Evolutionary conservation across 2,329 filamentous ascomycete species (phyloP).

Genomic region (Fusarium sp.): DNA sequence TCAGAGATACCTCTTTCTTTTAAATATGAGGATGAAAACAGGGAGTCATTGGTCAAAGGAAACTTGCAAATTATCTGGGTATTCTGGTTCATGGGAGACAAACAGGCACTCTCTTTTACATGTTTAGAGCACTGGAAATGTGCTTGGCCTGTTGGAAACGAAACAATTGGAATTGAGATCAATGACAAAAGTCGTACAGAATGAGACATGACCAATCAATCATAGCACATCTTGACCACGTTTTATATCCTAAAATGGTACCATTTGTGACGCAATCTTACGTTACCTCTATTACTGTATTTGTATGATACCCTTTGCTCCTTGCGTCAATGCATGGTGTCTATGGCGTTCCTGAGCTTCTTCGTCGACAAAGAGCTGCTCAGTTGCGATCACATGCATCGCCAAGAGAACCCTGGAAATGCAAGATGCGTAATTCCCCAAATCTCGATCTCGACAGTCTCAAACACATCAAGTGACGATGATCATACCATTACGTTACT

Average conservation of each 20-base stretch:
- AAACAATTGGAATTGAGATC: conserved; percentile 22
- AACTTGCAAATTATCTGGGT: conserved; percentile 33
- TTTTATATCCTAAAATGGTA: conserved; percentile 20
- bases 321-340: not conserved
- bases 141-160: conserved; percentile 25
- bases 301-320: not conserved
- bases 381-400: conserved; percentile 33
- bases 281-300: not conserved
- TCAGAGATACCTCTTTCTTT: conserved; percentile 53
- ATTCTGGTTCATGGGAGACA: conserved; percentile 30
- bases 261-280: conserved; percentile 32
- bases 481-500: conserved; percentile 39
- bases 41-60: conserved; percentile 44
- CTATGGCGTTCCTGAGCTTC: not conserved
- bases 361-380: not conserved
- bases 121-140: conserved; percentile 18
- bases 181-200: conserved; percentile 33
- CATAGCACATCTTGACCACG: conserved; percentile 35
- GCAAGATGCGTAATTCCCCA: conserved; percentile 1
- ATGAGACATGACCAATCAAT: conserved; percentile 45
- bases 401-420: conserved; percentile 2
- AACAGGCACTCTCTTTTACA: conserved; percentile 29
- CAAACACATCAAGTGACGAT: conserved; percentile 14
- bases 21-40: conserved; percentile 42
- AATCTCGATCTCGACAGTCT: conserved; percentile 25